Base-by-base conservation (phyloP, 2,329 filamentous ascomycete genomes). In the Paraphoma sp. region DNA sequence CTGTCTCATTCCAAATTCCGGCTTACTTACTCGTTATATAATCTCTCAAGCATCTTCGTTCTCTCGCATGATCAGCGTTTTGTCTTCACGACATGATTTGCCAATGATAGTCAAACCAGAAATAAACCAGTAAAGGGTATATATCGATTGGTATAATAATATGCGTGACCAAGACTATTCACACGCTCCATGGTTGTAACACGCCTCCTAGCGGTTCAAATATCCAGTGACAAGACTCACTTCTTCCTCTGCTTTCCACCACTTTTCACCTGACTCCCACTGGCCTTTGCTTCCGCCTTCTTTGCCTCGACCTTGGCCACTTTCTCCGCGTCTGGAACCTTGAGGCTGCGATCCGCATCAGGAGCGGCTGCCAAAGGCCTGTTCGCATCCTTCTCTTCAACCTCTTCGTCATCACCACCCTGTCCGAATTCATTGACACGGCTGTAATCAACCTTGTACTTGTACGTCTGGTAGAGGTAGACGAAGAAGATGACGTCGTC, bases 401-500 rank as follows among this genome's bases (percentile, higher is more conserved):
- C 84, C 58, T 84, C 82, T 47, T 87, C 85, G 18, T 93, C 91
- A n/a, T 96, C 94, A n/a, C 95, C 95, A 36, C 94, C 95, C 82
- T 98, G 95, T 8, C 95, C 95, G 74, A 98, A 99, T 78, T 99
- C 95, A 77, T 99, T 99, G 73, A 99, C 90, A 60, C 95, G 87
- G 10, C 85, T 89, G 80, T 94, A 95, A 77, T 99, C 95, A 59
- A 95, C 84, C 80, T 89, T 92, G 83, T 99, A 99, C 52, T 89
- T 89, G 86, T 88, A 99, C 59, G 89, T 87, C 81, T 99, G 95
- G 79, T 99, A 99, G 4, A 99, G 69, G 80, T 97, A 99, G 56
- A 99, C 84, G 75, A 99, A 99, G 84, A 99, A 99, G 74, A 99
- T 98, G 64, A 99, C 84, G 72, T 99, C 95, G 75, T 99, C 95